phyloP scores from a whole-genome alignment of 2,329 filamentous ascomycete species.

The Chaetomium olivaceum region DNA sequence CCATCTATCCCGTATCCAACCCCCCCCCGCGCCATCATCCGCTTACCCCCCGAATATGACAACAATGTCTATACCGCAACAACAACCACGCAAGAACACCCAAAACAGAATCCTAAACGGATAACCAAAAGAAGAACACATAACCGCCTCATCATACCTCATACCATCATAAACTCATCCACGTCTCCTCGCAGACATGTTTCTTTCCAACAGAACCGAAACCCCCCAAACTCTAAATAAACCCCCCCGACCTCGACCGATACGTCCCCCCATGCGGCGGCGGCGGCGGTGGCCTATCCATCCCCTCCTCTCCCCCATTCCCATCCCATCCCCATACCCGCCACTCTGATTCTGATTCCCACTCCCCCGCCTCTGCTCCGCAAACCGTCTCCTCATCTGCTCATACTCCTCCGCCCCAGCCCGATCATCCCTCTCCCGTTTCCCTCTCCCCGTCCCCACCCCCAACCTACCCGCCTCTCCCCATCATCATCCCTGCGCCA shows the following conservation, averaged over 20 bases:
- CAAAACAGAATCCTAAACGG: background rate
- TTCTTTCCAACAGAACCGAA: background rate
- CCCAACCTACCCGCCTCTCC: constrained; percentile 7
- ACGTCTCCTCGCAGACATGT: background rate
- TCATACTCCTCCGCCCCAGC: constrained; percentile 10
- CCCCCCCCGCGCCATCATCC: background rate
- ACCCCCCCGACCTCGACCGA: background rate
- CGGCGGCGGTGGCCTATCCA: background rate
- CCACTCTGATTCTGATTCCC: background rate
- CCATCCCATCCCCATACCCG: background rate
- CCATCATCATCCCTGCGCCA: background rate
- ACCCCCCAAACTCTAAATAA: background rate
- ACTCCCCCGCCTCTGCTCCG: constrained; percentile 1
- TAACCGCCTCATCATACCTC: constrained; percentile 1
- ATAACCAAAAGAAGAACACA: background rate
- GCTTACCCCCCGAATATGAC: background rate
- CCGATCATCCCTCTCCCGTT: background rate
- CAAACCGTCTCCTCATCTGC: constrained; percentile 9
- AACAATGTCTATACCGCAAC: background rate
- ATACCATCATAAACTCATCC: constrained; percentile 10
- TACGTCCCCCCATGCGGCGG: constrained; percentile 13
- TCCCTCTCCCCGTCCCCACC: background rate
- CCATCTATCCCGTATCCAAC: background rate
- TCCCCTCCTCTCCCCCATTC: background rate
- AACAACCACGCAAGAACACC: background rate